A percentile compares a stretch with the other conserved stretches of the same genome.
Conservation (phyloP, 2,329 filamentous ascomycete genomes). For the Elsinoe batatas region DNA sequence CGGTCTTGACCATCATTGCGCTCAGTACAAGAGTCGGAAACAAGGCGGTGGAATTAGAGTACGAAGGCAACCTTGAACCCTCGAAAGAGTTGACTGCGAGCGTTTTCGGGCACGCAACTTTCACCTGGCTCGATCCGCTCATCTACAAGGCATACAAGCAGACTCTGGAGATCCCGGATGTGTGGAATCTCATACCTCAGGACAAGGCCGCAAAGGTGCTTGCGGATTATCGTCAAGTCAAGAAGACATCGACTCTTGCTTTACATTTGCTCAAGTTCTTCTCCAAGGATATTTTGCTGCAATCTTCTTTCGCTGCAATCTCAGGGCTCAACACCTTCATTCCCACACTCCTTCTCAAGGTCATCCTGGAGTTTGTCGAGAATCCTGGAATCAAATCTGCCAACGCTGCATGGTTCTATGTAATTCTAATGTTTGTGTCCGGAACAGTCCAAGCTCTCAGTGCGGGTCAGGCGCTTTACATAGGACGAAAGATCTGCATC, state of each 20-base stretch:
- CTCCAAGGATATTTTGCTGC: constrained; percentile 61
- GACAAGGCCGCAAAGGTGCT: constrained; percentile 81
- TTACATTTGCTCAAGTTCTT: constrained; percentile 81
- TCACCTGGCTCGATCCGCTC: constrained; percentile 82
- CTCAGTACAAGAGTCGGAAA: constrained; percentile 84
- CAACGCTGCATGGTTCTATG: constrained; percentile 93
- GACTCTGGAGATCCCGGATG: constrained; percentile 69
- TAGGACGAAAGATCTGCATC: constrained; percentile 89
- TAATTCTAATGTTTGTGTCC: constrained; percentile 77
- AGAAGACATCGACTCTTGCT: constrained; percentile 68
- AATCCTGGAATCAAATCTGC: constrained; percentile 61
- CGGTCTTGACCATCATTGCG: constrained; percentile 64
- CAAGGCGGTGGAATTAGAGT: constrained; percentile 75
- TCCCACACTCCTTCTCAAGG: constrained; percentile 80
- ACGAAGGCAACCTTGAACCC: constrained; percentile 79
- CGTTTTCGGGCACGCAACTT: constrained; percentile 76
- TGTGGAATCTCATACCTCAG: constrained; percentile 83
- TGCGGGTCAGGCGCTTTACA: constrained; percentile 81
- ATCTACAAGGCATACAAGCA: constrained; percentile 83
- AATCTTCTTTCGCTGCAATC: constrained; percentile 70
- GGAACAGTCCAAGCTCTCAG: constrained; percentile 72
- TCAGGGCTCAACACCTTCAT: constrained; percentile 80
- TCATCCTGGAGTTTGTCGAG: constrained; percentile 91
- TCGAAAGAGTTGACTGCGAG: constrained; percentile 81
- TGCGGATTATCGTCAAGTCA: constrained; percentile 71